A percentile compares a stretch with the other conserved stretches of the same genome.
These are phyloP conservation scores for Entomortierella lignicola DNA, from an alignment of 192 early-diverging fungal species.

Conservation along the genomic window DNA sequence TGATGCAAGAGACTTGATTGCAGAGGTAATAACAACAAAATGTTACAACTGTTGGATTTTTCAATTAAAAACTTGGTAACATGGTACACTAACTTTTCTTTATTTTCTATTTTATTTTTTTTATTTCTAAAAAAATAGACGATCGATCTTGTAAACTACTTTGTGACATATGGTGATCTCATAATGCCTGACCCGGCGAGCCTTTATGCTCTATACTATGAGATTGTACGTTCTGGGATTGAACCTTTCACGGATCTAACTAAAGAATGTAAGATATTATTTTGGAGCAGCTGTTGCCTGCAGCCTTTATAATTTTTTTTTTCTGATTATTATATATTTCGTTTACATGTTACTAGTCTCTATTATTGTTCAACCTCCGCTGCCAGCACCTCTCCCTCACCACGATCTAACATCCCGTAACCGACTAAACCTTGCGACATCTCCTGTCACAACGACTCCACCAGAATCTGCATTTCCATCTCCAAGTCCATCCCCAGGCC, in stretches of 20 bases:
- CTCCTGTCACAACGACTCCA: slow-evolving; percentile 17
- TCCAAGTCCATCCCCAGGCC: slow-evolving; percentile 20
- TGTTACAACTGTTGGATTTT: not conserved
- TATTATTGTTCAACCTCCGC: slow-evolving; percentile 23
- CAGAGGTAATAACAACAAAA: slow-evolving; percentile 38
- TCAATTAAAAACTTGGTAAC: not conserved
- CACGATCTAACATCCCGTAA: slow-evolving; percentile 47
- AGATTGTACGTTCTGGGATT: slow-evolving; percentile 60
- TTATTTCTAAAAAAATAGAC: slow-evolving; percentile 10
- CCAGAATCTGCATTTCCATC: slow-evolving; percentile 25
- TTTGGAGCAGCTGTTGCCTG: not conserved
- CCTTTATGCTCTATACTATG: slow-evolving; percentile 66
- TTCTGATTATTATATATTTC: too few relatives aligned
- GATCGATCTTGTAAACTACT: slow-evolving; percentile 60
- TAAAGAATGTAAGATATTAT: slow-evolving; percentile 32
- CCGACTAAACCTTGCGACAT: slow-evolving; percentile 36
- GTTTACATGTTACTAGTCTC: too few relatives aligned
- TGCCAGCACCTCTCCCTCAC: slow-evolving; percentile 43
- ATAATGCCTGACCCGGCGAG: slow-evolving; percentile 62
- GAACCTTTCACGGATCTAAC: slow-evolving; percentile 41
- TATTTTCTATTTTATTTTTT: not conserved
- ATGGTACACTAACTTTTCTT: too few relatives aligned
- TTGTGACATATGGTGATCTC: slow-evolving; percentile 60
- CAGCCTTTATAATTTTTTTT: not conserved
- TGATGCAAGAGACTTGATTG: slow-evolving; percentile 49